Evolutionary conservation across 805 yeast genomes (phyloP).

Genomic region (Schizosaccharomyces japonicus): DNA sequence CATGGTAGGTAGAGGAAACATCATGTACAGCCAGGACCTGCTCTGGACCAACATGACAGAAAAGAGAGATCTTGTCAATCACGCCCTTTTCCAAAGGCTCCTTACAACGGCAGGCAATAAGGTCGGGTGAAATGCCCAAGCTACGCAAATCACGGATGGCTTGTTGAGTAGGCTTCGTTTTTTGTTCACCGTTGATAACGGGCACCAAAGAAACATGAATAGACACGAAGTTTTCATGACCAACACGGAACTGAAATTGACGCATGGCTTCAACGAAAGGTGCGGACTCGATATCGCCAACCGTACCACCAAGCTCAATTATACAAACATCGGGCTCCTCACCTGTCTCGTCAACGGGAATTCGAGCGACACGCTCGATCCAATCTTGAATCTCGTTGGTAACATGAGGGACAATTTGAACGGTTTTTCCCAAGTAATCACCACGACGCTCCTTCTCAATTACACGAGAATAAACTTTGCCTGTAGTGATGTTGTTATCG

Average conservation of each 20-base stretch:
- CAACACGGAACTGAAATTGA: constrained; percentile 95
- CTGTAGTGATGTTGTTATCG: constrained; percentile 94
- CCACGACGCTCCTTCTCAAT: constrained; percentile 69
- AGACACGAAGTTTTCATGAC: constrained; percentile 75
- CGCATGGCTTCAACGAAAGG: constrained; percentile 97
- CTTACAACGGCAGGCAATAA: constrained; percentile 93
- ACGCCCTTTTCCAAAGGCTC: constrained; percentile 59
- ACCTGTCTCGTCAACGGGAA: constrained; percentile 80
- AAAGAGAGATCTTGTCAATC: constrained; percentile 92
- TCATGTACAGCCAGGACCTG: constrained; percentile 94
- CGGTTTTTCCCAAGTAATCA: constrained; percentile 96
- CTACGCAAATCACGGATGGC: constrained; percentile 93
- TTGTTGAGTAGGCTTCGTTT: constrained; percentile 98
- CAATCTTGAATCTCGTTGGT: constrained; percentile 96
- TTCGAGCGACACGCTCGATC: constrained; percentile 76
- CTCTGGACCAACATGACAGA: constrained; percentile 95
- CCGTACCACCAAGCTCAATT: constrained; percentile 91
- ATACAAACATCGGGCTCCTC: constrained; percentile 88
- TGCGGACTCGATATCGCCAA: constrained; percentile 95
- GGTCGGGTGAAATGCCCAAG: constrained; percentile 80
- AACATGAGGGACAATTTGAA: constrained; percentile 94
- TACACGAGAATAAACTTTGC: constrained; percentile 84
- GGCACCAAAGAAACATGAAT: constrained; percentile 94
- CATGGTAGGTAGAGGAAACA: constrained; percentile 90
- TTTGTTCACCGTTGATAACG: constrained; percentile 94